Base-by-base conservation (phyloP, 495 filamentous ascomycete species). In the Amphirosellinia nigrospora region DNA sequence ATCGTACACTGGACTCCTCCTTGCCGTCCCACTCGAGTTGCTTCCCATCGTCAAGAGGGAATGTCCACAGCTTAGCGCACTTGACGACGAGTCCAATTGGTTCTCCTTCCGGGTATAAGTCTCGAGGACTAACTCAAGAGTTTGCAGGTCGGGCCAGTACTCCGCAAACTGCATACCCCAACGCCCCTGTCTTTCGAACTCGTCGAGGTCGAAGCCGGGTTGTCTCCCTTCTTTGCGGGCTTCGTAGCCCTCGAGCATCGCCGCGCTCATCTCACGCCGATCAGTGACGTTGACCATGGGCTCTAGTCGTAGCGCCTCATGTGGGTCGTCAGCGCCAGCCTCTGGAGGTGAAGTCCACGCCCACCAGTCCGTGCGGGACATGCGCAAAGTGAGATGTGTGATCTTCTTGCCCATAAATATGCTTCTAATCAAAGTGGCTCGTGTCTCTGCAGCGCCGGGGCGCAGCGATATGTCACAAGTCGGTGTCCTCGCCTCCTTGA, bases 341-440 rank as follows among this genome's bases (percentile, higher is more conserved):
- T 65, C 45, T 4, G 72, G 71, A 0, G 2, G 15, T 4, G 63
- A 71, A 5, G 58, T 63, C 76, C 74, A 78, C 3, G 71, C 36
- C 76, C 76, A 78, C 76, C 74, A 78, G 39, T 78, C 76, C 26
- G 72, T 76, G 11, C 72, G 76, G 10, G 61, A 64, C 74, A 78
- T 73, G n/a, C 72, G 72, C 30, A 78, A 53, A n/a, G 67, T 71
- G 21, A 78, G 53, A 50, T 70, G 55, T n/a, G 71, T 78, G 23
- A 78, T 72, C 34, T 71, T 76, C 55, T 71, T 74, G 26, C 76
- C 70, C 38, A 72, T 32, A 53, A 73, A 69, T 34, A 60, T 70
- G 58, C 72, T 78, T 38, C 66, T 30, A 5, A 66, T 60, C 15
- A 66, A 52, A 11, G 62, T 38, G 23, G 34, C 38, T 3, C 68